Percentiles rank a stretch among this genome's conserved stretches.
phyloP scores from a whole-genome alignment of 225 moss, liverwort and hornwort species.

The Antitrichia curtipendula region DNA sequence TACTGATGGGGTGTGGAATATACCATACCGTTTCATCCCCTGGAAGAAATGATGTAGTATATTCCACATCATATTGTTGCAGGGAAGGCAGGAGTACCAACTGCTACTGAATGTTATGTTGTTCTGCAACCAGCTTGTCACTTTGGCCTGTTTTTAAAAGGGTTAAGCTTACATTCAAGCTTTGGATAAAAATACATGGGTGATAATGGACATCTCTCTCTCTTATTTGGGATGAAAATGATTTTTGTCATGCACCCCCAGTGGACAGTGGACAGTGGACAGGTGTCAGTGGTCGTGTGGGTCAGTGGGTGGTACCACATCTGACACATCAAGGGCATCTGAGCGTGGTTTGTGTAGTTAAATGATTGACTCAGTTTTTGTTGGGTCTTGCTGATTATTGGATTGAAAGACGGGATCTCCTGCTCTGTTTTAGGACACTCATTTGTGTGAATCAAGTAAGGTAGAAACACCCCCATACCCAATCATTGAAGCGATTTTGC shows the following conservation, averaged over 20 bases:
- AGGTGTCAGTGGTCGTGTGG: conserved; percentile 62
- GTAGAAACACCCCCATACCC: too few relatives aligned
- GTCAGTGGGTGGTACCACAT: conserved; percentile 19
- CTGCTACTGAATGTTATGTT: too few relatives aligned
- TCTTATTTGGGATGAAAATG: conserved; percentile 42
- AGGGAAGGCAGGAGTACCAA: too few relatives aligned
- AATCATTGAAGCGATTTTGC: too few relatives aligned
- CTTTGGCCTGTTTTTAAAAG: conserved; percentile 7
- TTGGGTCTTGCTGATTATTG: neutral
- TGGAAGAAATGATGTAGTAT: too few relatives aligned
- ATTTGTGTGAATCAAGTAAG: too few relatives aligned
- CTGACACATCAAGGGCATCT: neutral
- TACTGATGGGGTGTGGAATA: too few relatives aligned
- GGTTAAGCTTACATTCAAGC: neutral
- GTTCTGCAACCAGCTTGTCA: neutral
- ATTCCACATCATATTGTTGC: too few relatives aligned
- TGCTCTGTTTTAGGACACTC: neutral
- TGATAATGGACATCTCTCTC: conserved; percentile 32
- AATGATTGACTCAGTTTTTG: neutral
- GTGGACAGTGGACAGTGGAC: too few relatives aligned
- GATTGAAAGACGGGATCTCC: neutral
- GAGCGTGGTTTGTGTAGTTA: neutral
- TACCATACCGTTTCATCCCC: too few relatives aligned
- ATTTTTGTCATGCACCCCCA: conserved; percentile 24
- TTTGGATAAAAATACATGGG: conserved; percentile 4